phyloP scores from a whole-genome alignment of 805 yeast species.

The Lipomyces kockii region DNA sequence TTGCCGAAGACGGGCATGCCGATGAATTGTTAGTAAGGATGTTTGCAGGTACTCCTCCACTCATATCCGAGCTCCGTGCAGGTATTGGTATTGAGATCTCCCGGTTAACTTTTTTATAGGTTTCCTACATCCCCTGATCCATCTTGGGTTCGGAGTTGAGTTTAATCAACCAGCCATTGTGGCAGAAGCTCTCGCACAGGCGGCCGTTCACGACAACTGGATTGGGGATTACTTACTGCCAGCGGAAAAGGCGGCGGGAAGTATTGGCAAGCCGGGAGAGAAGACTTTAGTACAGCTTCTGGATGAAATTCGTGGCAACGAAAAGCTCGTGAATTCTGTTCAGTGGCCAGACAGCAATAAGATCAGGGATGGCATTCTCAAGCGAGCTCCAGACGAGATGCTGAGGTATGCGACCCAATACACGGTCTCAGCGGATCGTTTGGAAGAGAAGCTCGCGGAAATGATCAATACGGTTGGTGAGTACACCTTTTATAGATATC shows the following conservation, averaged over 20 bases:
- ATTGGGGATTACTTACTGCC: background rate
- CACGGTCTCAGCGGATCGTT: background rate
- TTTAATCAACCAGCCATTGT: background rate
- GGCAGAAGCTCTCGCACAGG: constrained; percentile 1
- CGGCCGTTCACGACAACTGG: background rate
- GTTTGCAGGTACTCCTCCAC: background rate
- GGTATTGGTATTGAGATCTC: too few relatives aligned
- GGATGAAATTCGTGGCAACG: background rate
- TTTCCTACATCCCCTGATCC: background rate
- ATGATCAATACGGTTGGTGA: background rate
- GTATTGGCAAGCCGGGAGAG: background rate
- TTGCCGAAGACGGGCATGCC: background rate
- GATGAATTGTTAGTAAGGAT: background rate
- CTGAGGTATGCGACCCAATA: background rate
- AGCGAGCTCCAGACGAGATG: constrained; percentile 1
- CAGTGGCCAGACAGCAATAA: background rate
- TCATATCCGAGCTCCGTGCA: background rate
- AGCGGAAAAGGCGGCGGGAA: constrained; percentile 1
- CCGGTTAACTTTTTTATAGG: background rate
- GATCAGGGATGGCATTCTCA: background rate
- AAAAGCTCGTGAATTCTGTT: background rate
- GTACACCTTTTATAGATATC: background rate
- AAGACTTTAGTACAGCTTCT: background rate
- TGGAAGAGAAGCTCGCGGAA: constrained; percentile 1
- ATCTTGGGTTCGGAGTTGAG: background rate